Conservation (phyloP, 2,329 filamentous ascomycete genomes). For the Hypoxylon sp. region DNA sequence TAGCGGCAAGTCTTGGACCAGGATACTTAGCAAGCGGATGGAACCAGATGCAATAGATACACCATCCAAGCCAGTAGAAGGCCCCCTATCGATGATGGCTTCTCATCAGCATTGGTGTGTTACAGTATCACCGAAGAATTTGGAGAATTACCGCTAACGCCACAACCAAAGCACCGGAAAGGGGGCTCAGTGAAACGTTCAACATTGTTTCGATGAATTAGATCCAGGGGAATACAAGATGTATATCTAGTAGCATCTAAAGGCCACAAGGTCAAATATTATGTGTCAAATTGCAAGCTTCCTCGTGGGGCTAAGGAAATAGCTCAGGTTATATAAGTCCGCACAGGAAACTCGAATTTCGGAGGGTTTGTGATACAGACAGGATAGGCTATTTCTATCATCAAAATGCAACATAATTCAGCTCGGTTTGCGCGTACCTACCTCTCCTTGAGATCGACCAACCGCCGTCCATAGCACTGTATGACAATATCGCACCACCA, state of each 20-base stretch:
- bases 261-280: not conserved
- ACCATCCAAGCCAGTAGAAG: conserved; percentile 41
- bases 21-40: conserved; percentile 52
- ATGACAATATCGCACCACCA: not conserved
- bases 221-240: not conserved
- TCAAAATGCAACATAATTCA: not conserved
- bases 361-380: not conserved
- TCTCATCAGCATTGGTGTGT: conserved; percentile 6
- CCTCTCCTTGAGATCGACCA: not conserved
- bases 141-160: conserved; percentile 16
- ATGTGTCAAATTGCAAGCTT: not conserved
- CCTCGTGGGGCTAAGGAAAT: not conserved
- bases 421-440: not conserved
- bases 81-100: conserved; percentile 18
- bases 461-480: not conserved
- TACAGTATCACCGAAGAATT: not conserved
- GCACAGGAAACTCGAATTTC: not conserved
- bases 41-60: conserved; percentile 49
- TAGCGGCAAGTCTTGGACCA: conserved; percentile 48
- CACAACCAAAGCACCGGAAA: conserved; percentile 5
- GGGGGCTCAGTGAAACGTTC: conserved; percentile 12
- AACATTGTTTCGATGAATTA: conserved; percentile 14
- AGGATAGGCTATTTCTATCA: not conserved
- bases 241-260: not conserved
- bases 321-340: not conserved